These are phyloP conservation scores for Candida sp. DNA, from an alignment of 1,139 yeast species.

Conservation along the genomic window DNA sequence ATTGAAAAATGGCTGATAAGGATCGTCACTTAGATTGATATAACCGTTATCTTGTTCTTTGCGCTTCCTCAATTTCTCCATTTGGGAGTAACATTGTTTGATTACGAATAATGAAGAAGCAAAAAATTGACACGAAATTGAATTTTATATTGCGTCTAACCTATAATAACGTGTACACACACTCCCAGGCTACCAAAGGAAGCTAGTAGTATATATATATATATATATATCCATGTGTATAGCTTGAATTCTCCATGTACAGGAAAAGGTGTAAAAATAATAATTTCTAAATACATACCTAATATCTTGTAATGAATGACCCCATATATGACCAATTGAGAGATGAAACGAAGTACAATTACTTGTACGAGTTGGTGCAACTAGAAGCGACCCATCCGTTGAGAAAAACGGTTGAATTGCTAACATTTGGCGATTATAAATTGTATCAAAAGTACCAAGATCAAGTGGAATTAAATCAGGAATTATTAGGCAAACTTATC, in stretches of 20 bases:
- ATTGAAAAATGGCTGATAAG: slow-evolving; percentile 83
- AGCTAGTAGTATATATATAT: no score
- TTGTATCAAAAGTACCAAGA: slow-evolving; percentile 20
- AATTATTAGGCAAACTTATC: slow-evolving; percentile 18
- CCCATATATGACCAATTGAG: not conserved
- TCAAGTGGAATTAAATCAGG: slow-evolving; percentile 12
- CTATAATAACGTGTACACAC: no score
- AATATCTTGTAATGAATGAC: not conserved
- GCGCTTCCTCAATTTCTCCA: no score
- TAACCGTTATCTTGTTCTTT: slow-evolving; percentile 68
- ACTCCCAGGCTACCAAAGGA: no score
- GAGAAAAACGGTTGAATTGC: slow-evolving; percentile 24
- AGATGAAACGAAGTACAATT: slow-evolving; percentile 4
- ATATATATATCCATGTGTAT: no score
- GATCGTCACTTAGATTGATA: slow-evolving; percentile 86
- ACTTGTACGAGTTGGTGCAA: slow-evolving; percentile 7
- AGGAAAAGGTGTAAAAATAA: not conserved
- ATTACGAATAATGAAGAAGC: no score
- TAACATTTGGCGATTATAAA: slow-evolving; percentile 32
- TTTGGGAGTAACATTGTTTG: no score
- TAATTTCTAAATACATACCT: no score
- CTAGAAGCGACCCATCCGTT: slow-evolving; percentile 12
- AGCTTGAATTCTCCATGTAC: not conserved
- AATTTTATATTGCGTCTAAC: no score
- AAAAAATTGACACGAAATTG: no score